Conservation (phyloP, 1,284 basidiomycete species). For the Irpex rosettiformis region DNA sequence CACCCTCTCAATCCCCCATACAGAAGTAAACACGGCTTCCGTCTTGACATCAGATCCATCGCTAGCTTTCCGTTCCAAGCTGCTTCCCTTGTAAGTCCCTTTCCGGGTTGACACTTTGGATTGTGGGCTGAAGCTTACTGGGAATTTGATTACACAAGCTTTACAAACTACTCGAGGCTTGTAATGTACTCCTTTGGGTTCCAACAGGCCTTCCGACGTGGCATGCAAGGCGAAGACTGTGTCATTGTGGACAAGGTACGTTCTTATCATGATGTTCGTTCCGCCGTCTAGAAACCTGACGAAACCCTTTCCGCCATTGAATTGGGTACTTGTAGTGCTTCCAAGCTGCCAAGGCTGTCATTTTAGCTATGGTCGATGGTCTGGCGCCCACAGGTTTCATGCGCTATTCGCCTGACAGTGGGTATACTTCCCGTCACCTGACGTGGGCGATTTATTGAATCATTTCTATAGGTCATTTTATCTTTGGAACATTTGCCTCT, state of each 20-base stretch:
- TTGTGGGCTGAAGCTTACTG: conserved; percentile 1
- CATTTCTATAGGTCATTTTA: conserved; percentile 61
- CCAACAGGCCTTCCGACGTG: conserved; percentile 74
- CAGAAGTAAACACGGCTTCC: too few relatives aligned
- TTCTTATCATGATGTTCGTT: background rate
- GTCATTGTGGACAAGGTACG: conserved; percentile 69
- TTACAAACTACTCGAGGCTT: conserved; percentile 73
- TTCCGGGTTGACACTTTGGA: background rate
- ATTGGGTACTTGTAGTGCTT: conserved; percentile 48
- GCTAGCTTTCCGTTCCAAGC: conserved; percentile 58
- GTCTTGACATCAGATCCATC: conserved; percentile 44
- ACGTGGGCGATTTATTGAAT: background rate
- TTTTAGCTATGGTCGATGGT: conserved; percentile 60
- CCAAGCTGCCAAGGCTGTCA: conserved; percentile 65
- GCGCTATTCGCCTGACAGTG: conserved; percentile 79
- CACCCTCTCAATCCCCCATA: background rate
- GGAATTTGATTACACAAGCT: conserved; percentile 35
- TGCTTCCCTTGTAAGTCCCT: conserved; percentile 68
- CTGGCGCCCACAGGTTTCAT: conserved; percentile 75
- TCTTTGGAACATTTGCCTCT: conserved; percentile 83
- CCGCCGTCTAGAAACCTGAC: too few relatives aligned
- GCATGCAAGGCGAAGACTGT: conserved; percentile 57
- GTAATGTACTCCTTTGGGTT: conserved; percentile 86
- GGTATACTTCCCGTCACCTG: conserved; percentile 13
- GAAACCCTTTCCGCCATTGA: background rate